These are phyloP conservation scores for Colletotrichum aenigma DNA, from an alignment of 2,329 filamentous ascomycete genomes.

Conservation along the genomic window DNA sequence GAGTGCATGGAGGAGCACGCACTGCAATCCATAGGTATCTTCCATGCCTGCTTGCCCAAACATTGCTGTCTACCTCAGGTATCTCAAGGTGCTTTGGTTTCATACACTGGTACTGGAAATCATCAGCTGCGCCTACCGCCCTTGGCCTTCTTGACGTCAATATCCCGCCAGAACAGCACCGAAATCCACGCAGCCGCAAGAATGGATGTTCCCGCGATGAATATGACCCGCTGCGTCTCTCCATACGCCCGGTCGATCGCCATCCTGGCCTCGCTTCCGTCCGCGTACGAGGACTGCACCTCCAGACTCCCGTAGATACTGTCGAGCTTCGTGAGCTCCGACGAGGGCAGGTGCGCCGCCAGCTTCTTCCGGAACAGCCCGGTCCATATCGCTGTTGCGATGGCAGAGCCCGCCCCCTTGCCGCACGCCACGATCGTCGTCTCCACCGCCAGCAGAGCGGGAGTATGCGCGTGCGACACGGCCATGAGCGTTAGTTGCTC, in stretches of 20 bases:
- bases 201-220: constrained; percentile 34
- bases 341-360: background rate
- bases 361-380: constrained; percentile 33
- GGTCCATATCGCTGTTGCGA: constrained; percentile 37
- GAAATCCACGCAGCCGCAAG: constrained; percentile 29
- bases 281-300: constrained; percentile 40
- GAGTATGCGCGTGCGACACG: constrained; percentile 26
- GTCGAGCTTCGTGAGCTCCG: constrained; percentile 33
- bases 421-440: constrained; percentile 33
- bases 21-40: too few species aligned
- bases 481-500: background rate
- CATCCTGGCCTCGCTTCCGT: constrained; percentile 40
- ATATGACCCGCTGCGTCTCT: constrained; percentile 45
- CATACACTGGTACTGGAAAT: background rate
- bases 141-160: constrained; percentile 25
- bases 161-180: constrained; percentile 32
- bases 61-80: too few species aligned
- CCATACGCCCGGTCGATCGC: constrained; percentile 42
- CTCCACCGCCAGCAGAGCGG: constrained; percentile 23
- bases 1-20: too few species aligned
- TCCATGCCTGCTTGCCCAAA: too few species aligned
- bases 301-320: constrained; percentile 43
- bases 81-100: too few species aligned
- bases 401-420: constrained; percentile 30
- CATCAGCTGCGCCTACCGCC: background rate